Conservation (phyloP, 768 basidiomycete species). For the Psilocybe cyanescens region DNA sequence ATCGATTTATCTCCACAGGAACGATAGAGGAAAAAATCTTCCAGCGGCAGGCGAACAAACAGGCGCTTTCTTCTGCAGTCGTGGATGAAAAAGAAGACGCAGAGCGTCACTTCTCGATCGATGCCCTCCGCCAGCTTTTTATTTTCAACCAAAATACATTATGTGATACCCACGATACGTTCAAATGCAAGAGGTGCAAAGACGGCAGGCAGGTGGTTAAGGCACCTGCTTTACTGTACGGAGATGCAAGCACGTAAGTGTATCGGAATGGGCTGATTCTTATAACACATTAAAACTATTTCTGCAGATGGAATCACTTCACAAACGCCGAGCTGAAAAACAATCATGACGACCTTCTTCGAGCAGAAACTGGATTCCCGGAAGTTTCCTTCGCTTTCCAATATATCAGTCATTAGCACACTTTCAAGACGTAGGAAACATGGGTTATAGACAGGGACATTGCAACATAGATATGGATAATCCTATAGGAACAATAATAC, state of each 20-base stretch:
- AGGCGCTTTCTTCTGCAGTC: conserved; percentile 96
- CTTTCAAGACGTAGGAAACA: neutral
- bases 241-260: conserved; percentile 96
- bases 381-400: conserved; percentile 97
- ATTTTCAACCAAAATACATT: conserved; percentile 84
- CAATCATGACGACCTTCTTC: conserved; percentile 94
- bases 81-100: conserved; percentile 97
- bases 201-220: conserved; percentile 85
- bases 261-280: neutral
- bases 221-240: conserved; percentile 86
- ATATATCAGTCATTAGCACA: conserved; percentile 81
- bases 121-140: conserved; percentile 90
- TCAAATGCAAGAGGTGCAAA: conserved; percentile 93
- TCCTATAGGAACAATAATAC: conserved; percentile 10
- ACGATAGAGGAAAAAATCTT: conserved; percentile 99
- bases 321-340: conserved; percentile 85
- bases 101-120: conserved; percentile 92
- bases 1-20: conserved; percentile 95
- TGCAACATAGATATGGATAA: conserved; percentile 12
- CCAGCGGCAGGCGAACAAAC: conserved; percentile 95
- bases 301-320: conserved; percentile 93
- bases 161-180: conserved; percentile 97
- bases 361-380: conserved; percentile 82
- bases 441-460: neutral
- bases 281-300: neutral